These are phyloP conservation scores for Penicillium ochrochloron DNA, from an alignment of 495 filamentous ascomycete genomes.

Conservation along the genomic window DNA sequence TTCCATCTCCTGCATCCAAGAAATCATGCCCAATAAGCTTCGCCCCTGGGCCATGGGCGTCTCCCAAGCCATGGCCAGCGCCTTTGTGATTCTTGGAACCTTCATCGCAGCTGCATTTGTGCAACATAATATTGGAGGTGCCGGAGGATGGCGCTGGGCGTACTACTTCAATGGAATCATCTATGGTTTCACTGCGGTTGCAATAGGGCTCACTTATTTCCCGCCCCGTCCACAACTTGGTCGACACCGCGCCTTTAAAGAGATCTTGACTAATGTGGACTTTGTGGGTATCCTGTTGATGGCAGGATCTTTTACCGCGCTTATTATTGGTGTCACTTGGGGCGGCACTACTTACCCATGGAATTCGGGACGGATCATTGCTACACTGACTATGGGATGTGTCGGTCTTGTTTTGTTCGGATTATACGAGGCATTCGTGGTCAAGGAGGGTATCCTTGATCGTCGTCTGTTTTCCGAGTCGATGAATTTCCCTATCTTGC, in stretches of 20 bases:
- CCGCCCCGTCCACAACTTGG: background rate
- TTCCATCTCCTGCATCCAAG: slow-evolving; percentile 3
- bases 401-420: background rate
- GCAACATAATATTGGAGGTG: background rate
- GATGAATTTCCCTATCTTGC: background rate
- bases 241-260: background rate
- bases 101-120: background rate
- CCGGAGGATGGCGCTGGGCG: background rate
- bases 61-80: slow-evolving; percentile 4
- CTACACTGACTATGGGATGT: background rate
- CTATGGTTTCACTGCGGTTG: background rate
- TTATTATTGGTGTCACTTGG: background rate
- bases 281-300: background rate
- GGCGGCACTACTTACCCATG: background rate
- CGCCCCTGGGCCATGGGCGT: background rate
- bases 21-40: slow-evolving; percentile 1
- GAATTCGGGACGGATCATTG: background rate
- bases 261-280: background rate
- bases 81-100: background rate
- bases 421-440: background rate
- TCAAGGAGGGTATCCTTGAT: background rate
- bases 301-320: background rate
- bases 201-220: background rate
- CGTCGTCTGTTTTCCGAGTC: background rate
- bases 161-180: slow-evolving; percentile 3